A percentile compares a stretch with the other conserved stretches of the same genome.
Evolutionary conservation across 768 basidiomycete genomes (phyloP).

Genomic region (Termitomyces sp.): DNA sequence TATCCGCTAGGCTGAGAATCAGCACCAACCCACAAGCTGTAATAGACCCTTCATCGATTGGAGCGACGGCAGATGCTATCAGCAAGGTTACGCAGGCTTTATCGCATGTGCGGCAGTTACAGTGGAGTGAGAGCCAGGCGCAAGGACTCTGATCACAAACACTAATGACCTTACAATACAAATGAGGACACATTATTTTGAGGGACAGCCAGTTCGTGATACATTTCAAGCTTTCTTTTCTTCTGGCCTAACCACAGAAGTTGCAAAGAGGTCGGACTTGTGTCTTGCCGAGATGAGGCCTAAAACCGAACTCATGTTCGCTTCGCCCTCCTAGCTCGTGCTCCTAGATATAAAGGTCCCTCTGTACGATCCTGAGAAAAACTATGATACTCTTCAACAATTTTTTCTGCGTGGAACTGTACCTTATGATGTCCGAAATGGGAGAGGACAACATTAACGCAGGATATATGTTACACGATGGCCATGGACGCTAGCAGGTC

Average conservation of each 20-base stretch:
- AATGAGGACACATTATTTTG: neutral
- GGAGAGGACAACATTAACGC: neutral
- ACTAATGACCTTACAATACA: neutral
- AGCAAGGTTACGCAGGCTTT: constrained; percentile 62
- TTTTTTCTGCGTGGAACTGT: neutral
- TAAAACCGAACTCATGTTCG: neutral
- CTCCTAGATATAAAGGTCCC: neutral
- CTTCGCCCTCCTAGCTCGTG: constrained; percentile 3
- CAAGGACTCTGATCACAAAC: constrained; percentile 9
- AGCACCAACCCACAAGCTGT: constrained; percentile 34
- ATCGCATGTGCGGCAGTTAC: constrained; percentile 53
- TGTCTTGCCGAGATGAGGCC: neutral
- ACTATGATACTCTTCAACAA: constrained; percentile 1
- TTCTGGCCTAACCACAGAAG: neutral
- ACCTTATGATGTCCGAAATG: neutral
- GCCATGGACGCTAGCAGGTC: neutral
- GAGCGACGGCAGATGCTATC: constrained; percentile 64
- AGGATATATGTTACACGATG: neutral
- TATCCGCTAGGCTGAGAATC: constrained; percentile 47
- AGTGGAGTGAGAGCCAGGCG: constrained; percentile 39
- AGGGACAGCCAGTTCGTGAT: neutral
- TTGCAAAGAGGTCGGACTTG: neutral
- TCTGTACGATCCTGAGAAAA: neutral
- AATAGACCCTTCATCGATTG: constrained; percentile 48
- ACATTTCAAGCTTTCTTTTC: neutral